phyloP scores from a whole-genome alignment of 1,139 yeast genomes.

The Kazachstania sp. region DNA sequence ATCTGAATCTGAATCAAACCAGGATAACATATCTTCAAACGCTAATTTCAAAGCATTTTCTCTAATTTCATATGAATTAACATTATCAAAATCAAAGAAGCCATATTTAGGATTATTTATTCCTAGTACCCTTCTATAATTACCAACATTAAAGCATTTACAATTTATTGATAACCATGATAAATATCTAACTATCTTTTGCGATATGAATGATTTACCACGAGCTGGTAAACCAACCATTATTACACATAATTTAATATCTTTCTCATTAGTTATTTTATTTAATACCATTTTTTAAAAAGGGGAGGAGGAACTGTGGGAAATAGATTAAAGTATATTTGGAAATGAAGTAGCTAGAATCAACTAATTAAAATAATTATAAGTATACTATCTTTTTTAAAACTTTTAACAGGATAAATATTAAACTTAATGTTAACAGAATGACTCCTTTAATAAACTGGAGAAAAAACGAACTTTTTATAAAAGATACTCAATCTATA shows the following conservation, averaged over 20 bases:
- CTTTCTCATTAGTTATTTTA: constrained; percentile 61
- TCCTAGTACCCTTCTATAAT: constrained; percentile 56
- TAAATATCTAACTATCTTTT: constrained; percentile 72
- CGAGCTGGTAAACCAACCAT: constrained; percentile 68
- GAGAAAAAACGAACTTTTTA: too few species aligned
- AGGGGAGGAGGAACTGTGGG: too few species aligned
- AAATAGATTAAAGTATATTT: too few species aligned
- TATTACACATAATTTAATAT: constrained; percentile 64
- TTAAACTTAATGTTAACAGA: too few species aligned
- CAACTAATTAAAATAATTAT: too few species aligned
- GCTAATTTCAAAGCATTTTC: constrained; percentile 66
- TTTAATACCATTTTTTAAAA: constrained; percentile 52
- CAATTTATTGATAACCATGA: constrained; percentile 88
- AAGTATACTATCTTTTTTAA: too few species aligned
- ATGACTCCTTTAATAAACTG: too few species aligned
- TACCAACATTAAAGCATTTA: constrained; percentile 83
- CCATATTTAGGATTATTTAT: constrained; percentile 57
- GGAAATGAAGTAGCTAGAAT: too few species aligned
- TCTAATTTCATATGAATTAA: constrained; percentile 54
- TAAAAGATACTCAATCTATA: too few species aligned
- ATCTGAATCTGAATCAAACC: constrained; percentile 46
- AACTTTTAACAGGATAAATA: too few species aligned
- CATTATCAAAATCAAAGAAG: constrained; percentile 66
- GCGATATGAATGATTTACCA: constrained; percentile 61
- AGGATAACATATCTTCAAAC: constrained; percentile 71